A percentile compares a stretch with the other conserved stretches of the same genome.
These are phyloP conservation scores for Colletotrichum camelliae DNA, from an alignment of 2,329 filamentous ascomycete genomes.

Conservation along the genomic window DNA sequence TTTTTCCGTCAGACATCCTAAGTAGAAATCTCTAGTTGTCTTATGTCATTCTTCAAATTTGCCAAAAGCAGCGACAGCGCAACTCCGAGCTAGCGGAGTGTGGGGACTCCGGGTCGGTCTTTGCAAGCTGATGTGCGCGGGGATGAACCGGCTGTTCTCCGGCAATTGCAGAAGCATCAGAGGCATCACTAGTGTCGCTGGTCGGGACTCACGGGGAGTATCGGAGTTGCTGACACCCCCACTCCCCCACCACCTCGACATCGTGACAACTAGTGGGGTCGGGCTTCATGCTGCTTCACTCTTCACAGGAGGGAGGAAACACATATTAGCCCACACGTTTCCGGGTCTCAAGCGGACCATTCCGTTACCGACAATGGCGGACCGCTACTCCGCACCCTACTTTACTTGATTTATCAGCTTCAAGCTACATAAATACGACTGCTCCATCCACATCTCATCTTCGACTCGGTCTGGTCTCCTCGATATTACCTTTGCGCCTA, in stretches of 20 bases:
- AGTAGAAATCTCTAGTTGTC: not conserved
- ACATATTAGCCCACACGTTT: not conserved
- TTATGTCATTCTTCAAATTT: no score
- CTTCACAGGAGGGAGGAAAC: not conserved
- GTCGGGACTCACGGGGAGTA: not conserved
- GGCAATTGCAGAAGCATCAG: not conserved
- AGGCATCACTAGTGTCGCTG: not conserved
- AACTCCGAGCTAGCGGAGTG: not conserved
- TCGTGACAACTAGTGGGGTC: not conserved
- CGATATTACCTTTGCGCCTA: not conserved
- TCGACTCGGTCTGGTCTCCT: not conserved
- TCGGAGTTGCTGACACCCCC: not conserved
- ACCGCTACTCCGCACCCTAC: not conserved
- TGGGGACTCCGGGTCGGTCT: not conserved
- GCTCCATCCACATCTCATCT: not conserved
- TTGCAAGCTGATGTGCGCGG: not conserved
- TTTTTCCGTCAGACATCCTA: not conserved
- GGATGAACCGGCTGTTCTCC: not conserved
- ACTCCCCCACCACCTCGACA: not conserved
- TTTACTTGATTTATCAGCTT: not conserved
- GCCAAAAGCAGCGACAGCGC: not conserved
- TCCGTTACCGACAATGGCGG: not conserved
- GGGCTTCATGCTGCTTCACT: not conserved
- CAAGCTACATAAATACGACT: not conserved
- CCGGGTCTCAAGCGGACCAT: not conserved